phyloP scores from a whole-genome alignment of 495 filamentous ascomycete species.

The Annulohypoxylon maeteangense region DNA sequence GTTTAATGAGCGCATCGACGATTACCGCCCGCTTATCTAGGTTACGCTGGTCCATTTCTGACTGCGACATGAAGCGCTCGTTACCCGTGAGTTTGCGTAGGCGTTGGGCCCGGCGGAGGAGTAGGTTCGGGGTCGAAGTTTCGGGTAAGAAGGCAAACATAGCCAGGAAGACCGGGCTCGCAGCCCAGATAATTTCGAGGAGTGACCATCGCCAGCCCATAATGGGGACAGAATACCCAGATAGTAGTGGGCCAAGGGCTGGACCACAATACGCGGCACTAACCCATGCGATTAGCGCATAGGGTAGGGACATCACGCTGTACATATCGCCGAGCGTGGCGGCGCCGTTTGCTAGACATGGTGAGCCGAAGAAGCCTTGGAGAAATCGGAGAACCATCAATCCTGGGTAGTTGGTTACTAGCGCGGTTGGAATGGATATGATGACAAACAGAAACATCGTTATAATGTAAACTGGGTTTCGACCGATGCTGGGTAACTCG shows the following conservation, averaged over 20 bases:
- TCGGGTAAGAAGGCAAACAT: conserved; percentile 61
- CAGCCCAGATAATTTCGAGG: conserved; percentile 65
- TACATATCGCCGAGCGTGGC: conserved; percentile 86
- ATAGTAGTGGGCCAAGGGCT: conserved; percentile 69
- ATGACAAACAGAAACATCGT: conserved; percentile 78
- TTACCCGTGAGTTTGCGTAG: conserved; percentile 59
- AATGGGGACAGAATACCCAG: conserved; percentile 69
- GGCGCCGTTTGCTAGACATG: conserved; percentile 79
- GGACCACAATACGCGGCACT: conserved; percentile 59
- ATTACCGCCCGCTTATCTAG: conserved; percentile 59
- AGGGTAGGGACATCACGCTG: conserved; percentile 72
- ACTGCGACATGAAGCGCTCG: conserved; percentile 59
- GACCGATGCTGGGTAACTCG: conserved; percentile 73
- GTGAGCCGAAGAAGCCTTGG: conserved; percentile 77
- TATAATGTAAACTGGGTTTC: conserved; percentile 74
- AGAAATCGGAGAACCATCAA: conserved; percentile 81
- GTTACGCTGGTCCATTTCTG: conserved; percentile 63
- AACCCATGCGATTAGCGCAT: conserved; percentile 73
- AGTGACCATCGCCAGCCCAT: conserved; percentile 68
- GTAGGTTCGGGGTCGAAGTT: conserved; percentile 59
- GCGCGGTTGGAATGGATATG: conserved; percentile 78
- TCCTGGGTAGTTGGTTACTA: conserved; percentile 76
- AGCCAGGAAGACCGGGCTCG: conserved; percentile 55
- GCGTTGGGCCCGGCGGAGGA: conserved; percentile 53
- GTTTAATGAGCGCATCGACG: conserved; percentile 69